Conservation (phyloP, 1,139 yeast species). For the Barnettozyma hawaiiensis region DNA sequence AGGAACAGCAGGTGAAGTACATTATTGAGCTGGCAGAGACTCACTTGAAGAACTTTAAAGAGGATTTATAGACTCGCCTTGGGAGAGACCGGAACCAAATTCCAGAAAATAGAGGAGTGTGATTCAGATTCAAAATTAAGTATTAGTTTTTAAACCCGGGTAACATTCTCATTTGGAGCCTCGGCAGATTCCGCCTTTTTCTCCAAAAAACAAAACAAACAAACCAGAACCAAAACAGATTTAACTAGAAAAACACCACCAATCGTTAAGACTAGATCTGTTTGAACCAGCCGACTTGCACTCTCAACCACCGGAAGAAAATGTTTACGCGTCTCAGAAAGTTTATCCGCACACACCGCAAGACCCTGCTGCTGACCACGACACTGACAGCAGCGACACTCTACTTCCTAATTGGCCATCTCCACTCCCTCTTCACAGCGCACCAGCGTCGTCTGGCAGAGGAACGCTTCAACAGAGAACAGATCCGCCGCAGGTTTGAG, state of each 20-base stretch:
- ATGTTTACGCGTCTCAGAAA: slow-evolving; percentile 46
- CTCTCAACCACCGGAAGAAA: too few relatives aligned
- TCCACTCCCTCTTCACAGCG: slow-evolving; percentile 55
- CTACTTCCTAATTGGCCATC: slow-evolving; percentile 53
- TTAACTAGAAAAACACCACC: not conserved
- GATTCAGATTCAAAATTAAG: too few relatives aligned
- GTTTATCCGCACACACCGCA: slow-evolving; percentile 56
- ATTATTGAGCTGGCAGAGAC: slow-evolving; percentile 49
- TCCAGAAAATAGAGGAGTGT: too few relatives aligned
- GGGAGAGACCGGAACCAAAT: too few relatives aligned
- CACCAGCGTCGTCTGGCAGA: slow-evolving; percentile 65
- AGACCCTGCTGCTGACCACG: slow-evolving; percentile 47
- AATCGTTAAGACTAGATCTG: too few relatives aligned
- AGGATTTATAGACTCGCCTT: slow-evolving; percentile 13
- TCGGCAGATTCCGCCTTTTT: too few relatives aligned
- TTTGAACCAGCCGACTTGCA: too few relatives aligned
- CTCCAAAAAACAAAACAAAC: too few relatives aligned
- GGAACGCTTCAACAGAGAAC: slow-evolving; percentile 76
- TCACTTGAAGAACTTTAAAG: slow-evolving; percentile 39
- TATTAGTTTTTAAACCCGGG: too few relatives aligned
- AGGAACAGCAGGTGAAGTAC: slow-evolving; percentile 47
- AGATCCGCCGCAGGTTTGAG: slow-evolving; percentile 51
- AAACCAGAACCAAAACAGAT: not conserved
- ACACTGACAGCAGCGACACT: slow-evolving; percentile 26
- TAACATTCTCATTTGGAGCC: too few relatives aligned